Evolutionary conservation across 2,329 filamentous ascomycete species (phyloP), one percentile per base, ranked within the genome.

Genomic region (Claviceps sp.): DNA sequence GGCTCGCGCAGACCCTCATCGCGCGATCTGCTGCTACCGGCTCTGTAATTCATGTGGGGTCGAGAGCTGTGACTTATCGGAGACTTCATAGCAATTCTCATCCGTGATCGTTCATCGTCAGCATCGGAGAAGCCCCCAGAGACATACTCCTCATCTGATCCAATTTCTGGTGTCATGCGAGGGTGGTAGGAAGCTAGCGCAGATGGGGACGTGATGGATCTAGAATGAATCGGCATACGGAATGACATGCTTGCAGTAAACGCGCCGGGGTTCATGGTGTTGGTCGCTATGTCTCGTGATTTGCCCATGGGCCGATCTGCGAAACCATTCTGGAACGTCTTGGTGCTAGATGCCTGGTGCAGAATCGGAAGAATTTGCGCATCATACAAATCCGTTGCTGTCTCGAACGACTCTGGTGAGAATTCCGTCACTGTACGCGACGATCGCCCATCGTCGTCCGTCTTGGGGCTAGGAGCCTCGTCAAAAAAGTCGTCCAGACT

Each of bases 301-400:
- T 77, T 67, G 13, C 79, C 69, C 4, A 80, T 76, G 1, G 81
- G 76, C 23, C 84, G 75, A 61, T 96, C 91, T 1, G 83, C 79
- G 59, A 96, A 91, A 4, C 88, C 88, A 60, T 90, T 94, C 59
- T 95, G 88, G 66, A 97, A 93, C 2, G 82, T 89, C 1, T 82
- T 79, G 39, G 85, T 83, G 56, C 82, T 91, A 11, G 77, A 87
- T 62, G 88, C 93, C 62, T 93, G 87, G 59, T 93, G 86, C 5
- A 96, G 71, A 49, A 96, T 94, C 0, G 91, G 91, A 11, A 93
- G 75, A 6, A 93, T 94, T 63, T 95, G 88, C 65, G 95, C 88
- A 60, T 96, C 90, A 66, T 97, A 96, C 0, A 96, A 71, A 62
- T 88, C 83, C 22, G 90, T 87, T 11, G 83, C 85, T 1, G 83